Base-by-base conservation (phyloP, 345 rosid genomes). In the Pugionium cornutum region DNA sequence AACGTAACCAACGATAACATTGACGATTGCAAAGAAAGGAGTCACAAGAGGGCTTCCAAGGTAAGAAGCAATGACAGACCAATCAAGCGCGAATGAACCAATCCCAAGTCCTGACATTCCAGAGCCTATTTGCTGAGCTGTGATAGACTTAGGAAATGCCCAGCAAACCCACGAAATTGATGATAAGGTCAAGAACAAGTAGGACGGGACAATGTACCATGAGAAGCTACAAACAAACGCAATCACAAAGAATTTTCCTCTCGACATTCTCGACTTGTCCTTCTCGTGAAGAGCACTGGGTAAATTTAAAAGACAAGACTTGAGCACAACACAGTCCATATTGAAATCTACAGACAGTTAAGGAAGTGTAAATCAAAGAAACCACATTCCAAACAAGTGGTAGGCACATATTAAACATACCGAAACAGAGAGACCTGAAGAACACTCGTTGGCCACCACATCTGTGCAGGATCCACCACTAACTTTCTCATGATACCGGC, bases 401-500 rank as follows among this genome's bases (percentile, higher is more conserved):
- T 40, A 5, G 4, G 40, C 4, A 36, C 7, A 36, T 36, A 36
- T 36, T 36, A 36, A 36, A 53, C 61, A 68, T 76, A 83, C 90
- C 90, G 78, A 71, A 81, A 85, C 36, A 83, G 80, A 63, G 90
- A 83, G 46, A 85, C 84, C 45, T 83, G 90, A 63, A 78, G 84
- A 40, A 85, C 76, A 66, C 84, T 74, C 53, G 62, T 44, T 1
- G 90, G 90, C 90, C 90, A 85, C 90, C 90, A 85, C 90, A 85
- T 85, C 37, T 81, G 80, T 25, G 86, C 81, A 47, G 90, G 87
- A 46, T 85, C 87, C 45, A 85, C 86, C 29, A 85, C 86, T 29
- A 68, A 76, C 68, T 75, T 83, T 67, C 90, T 78, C 79, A 85
- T 58, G 29, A 85, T 71, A 33, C 88, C 90, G 18, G 90, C 88